Base-by-base conservation (phyloP, 192 early-diverging fungal species). In the Tieghemiomyces parasiticus region DNA sequence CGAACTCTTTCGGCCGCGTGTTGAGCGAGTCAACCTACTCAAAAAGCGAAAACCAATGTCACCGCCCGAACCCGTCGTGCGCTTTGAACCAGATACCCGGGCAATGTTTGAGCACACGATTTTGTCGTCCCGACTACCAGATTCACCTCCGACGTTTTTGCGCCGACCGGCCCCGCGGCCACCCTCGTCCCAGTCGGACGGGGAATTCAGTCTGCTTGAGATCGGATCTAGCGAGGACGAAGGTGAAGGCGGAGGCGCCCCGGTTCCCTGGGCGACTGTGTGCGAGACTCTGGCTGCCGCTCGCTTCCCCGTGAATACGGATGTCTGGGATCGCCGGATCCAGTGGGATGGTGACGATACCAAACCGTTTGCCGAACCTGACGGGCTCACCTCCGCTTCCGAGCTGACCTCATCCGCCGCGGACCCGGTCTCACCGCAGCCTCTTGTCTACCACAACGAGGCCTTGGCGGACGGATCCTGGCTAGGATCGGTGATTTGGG, bases 401-500 rank as follows among this genome's bases (percentile, higher is more conserved):
- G n/a, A n/a, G n/a, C n/a, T n/a, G n/a, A n/a, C n/a, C n/a, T n/a
- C n/a, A n/a, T n/a, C n/a, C n/a, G n/a, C n/a, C n/a, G n/a, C n/a
- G n/a, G n/a, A n/a, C n/a, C n/a, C n/a, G n/a, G n/a, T n/a, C n/a
- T n/a, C n/a, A n/a, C n/a, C n/a, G n/a, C n/a, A 65, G 16, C 16
- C 61, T 29, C 61, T 62, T 65, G 50, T 65, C 60, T 38, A 61
- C 16, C 63, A 73, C 24, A 87, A 90, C 61, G 71, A 74, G 33
- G 72, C 80, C 25, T 53, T 92, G 10, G 81, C 85, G 34, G 69
- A 71, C 25, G 88, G 77, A 20, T 74, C 67, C 32, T 97, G 89
- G 85, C 71, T 84, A 35, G 71, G 81, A 47, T 74, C 77, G 19
- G 86, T 97, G 60, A 74, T 86, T 38, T 95, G 91, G 90, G 90